Base-by-base conservation (phyloP, 495 filamentous ascomycete species). In the Hypoxylon lienhwacheense region DNA sequence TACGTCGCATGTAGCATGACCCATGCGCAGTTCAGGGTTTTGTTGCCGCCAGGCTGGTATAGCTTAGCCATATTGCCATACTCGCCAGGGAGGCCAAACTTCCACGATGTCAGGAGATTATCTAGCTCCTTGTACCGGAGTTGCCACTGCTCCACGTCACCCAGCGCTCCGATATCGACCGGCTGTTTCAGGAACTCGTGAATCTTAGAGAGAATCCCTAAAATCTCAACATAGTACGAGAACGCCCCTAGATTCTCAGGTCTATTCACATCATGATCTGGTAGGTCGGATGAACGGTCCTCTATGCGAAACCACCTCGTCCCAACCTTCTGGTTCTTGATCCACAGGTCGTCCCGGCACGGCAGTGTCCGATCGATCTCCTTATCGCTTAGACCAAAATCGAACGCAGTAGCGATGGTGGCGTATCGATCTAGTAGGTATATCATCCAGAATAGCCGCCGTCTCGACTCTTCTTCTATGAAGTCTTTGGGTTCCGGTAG, bases 391-490 rank as follows among this genome's bases (percentile, higher is more conserved):
- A 96, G 71, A 2, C 87, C 88, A 68, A 96, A 91, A 65, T 95
- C 89, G 56, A 96, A 93, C 2, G 90, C 88, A 0, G 90, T 96
- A 0, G 89, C 85, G 35, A 95, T 81, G 1, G 89, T 95, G 1
- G 90, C 90, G 59, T 93, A 95, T 31, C 91, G 78, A 69, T 96
- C 90, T 25, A 96, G 77, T 20, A 95, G 66, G 62, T 93, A 96
- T 20, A 95, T 85, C 87, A 90, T 91, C 90, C 90, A 96, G 73
- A 96, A 95, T 1, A 95, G 72, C 5, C 90, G 77, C 31, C 90
- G 76, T 31, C 89, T 75, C 35, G 88, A 85, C 63, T 96, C 90
- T 41, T 95, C 89, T 66, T 96, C 90, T 49, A 92, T 86, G 73
- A 88, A 95, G 35, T 89, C 87, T 26, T 85, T 85, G 0, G 90